These are phyloP conservation scores for Hydnomerulius pinastri DNA, from an alignment of 768 basidiomycete species.

Conservation along the genomic window DNA sequence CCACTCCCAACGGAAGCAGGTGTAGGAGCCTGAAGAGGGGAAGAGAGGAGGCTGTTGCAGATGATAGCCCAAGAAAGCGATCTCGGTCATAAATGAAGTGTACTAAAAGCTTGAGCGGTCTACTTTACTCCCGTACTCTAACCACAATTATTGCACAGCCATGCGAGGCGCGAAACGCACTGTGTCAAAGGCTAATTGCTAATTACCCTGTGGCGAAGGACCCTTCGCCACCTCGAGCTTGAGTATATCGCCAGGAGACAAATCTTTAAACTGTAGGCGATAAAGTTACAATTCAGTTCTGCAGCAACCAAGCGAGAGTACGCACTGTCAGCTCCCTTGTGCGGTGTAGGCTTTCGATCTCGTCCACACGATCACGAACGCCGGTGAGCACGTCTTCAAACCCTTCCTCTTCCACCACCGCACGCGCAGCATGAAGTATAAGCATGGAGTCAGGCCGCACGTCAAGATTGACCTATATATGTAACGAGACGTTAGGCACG, in stretches of 20 bases:
- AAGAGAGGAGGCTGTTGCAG: constrained; percentile 7
- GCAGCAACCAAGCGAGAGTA: background rate
- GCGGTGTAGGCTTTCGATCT: constrained; percentile 83
- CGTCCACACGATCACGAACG: constrained; percentile 77
- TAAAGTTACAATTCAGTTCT: background rate
- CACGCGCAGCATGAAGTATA: constrained; percentile 68
- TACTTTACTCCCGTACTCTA: constrained; percentile 1
- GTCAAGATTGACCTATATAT: constrained; percentile 63
- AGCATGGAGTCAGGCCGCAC: constrained; percentile 82
- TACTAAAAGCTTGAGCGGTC: background rate
- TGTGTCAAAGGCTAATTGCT: background rate
- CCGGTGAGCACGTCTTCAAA: constrained; percentile 78
- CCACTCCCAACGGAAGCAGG: constrained; percentile 22
- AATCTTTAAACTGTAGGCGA: constrained; percentile 43
- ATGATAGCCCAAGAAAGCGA: constrained; percentile 13
- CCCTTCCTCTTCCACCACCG: constrained; percentile 71
- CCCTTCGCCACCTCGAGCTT: constrained; percentile 61
- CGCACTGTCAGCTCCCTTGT: constrained; percentile 75
- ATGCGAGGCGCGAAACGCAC: background rate
- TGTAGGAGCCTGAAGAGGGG: constrained; percentile 17
- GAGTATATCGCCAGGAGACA: constrained; percentile 41
- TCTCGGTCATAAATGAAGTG: constrained; percentile 9
- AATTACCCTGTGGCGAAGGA: background rate
- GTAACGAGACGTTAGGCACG: background rate
- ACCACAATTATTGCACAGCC: background rate